Evolutionary conservation across 2,329 filamentous ascomycete genomes (phyloP).

Genomic region (Cladophialophora psammophila): DNA sequence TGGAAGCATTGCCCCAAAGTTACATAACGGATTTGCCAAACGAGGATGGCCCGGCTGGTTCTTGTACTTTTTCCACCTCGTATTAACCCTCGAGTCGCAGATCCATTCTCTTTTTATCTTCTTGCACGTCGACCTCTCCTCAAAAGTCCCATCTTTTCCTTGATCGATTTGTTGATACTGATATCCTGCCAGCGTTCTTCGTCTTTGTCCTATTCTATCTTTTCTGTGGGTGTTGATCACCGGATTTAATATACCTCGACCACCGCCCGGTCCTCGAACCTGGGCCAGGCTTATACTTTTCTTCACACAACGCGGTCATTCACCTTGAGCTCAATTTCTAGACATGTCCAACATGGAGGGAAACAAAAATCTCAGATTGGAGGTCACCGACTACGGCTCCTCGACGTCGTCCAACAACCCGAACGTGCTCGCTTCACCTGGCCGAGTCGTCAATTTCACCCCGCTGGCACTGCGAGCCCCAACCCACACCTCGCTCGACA

Average conservation of each 20-base stretch:
- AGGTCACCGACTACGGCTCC: conserved; percentile 35
- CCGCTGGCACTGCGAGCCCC: conserved; percentile 30
- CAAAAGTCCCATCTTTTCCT: neutral
- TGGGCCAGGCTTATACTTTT: neutral
- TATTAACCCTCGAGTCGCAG: neutral
- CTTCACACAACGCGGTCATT: conserved; percentile 1
- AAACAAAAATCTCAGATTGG: conserved; percentile 29
- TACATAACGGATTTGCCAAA: neutral
- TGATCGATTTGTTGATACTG: neutral
- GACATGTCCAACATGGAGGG: conserved; percentile 20
- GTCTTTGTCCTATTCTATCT: neutral
- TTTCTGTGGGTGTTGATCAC: conserved; percentile 15
- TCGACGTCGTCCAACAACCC: conserved; percentile 30
- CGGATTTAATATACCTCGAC: neutral
- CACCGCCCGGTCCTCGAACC: neutral
- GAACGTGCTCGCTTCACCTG: conserved; percentile 27
- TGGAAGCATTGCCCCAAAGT: conserved; percentile 7
- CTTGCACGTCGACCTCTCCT: conserved; percentile 1
- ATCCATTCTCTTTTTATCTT: neutral
- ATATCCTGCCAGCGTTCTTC: neutral
- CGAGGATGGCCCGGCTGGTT: neutral
- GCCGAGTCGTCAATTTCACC: conserved; percentile 30
- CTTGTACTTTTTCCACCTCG: no score
- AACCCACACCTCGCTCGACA: conserved; percentile 50
- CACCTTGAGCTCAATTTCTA: neutral